Base-by-base conservation (phyloP, 2,329 filamentous ascomycete species). In the Colletotrichum trifolii region DNA sequence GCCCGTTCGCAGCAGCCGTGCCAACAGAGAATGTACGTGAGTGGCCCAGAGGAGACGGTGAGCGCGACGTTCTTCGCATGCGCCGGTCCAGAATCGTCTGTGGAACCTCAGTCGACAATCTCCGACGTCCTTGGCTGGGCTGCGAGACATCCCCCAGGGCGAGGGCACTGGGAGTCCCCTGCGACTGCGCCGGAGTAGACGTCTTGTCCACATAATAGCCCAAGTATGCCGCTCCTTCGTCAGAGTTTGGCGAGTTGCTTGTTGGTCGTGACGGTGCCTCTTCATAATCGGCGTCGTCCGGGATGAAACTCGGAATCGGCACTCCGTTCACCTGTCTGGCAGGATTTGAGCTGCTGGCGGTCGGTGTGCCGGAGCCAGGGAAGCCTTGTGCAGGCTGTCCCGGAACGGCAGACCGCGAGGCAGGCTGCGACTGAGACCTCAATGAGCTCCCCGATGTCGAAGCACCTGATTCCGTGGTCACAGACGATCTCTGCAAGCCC, bases 381-480 rank as follows among this genome's bases (percentile, higher is more conserved):
- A 57, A 61, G n/a, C 48, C 60, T 49, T 68, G 67, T 8, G 17
- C 45, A n/a, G 54, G 64, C 13, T 68, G 67, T 48, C 25, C 65
- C 10, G 61, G 40, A 9, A 62, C 43, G 6, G 50, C 61, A 10
- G 79, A 77, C 36, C 86, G 80, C 39, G 85, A 83, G 3, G 87
- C 87, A 33, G 88, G 88, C 72, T 90, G 88, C n/a, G 88, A 90
- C 72, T 90, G 88, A 34, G 88, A 90, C 68, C 88, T 82, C 66
- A 88, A 74, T n/a, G 86, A 79, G 69, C 87, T 85, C 60, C 80
- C 85, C 34, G 85, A 80, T 55, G 81, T 76, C 42, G 79, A 75
- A 15, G 77, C 71, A 9, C 80, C 81, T 12, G 81, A 74, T 40
- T 89, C 86, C 33, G 81, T 83, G 13, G 81, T 77, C 33, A 79